phyloP scores from a whole-genome alignment of 495 filamentous ascomycete genomes.

The Recurvomyces mirabilis region DNA sequence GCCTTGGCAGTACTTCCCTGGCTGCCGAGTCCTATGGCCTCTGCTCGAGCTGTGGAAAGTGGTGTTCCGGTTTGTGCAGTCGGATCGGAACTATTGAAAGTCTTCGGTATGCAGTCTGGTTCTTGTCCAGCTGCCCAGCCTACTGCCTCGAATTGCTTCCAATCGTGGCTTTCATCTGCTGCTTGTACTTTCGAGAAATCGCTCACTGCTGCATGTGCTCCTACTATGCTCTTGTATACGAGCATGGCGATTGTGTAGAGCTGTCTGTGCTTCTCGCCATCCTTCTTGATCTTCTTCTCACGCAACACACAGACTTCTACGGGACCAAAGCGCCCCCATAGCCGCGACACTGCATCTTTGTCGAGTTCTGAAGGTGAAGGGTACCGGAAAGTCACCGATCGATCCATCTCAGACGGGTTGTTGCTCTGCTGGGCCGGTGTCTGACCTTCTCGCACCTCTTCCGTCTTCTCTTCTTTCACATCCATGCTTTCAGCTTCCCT shows the following conservation, averaged over 20 bases:
- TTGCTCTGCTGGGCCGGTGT: neutral
- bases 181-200: slow-evolving; percentile 36
- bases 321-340: slow-evolving; percentile 46
- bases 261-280: slow-evolving; percentile 35
- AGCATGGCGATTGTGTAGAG: slow-evolving; percentile 30
- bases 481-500: slow-evolving; percentile 11
- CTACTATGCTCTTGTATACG: slow-evolving; percentile 47
- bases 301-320: slow-evolving; percentile 43
- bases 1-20: slow-evolving; percentile 1
- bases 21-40: no score
- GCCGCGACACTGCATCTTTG: slow-evolving; percentile 32
- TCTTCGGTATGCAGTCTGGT: slow-evolving; percentile 26
- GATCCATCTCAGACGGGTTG: slow-evolving; percentile 36
- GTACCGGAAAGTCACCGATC: slow-evolving; percentile 49
- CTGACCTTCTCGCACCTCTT: neutral
- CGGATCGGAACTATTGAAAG: no score
- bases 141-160: slow-evolving; percentile 41
- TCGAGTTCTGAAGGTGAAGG: slow-evolving; percentile 24
- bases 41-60: neutral
- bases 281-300: slow-evolving; percentile 38
- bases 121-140: slow-evolving; percentile 45
- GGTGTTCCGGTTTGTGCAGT: neutral
- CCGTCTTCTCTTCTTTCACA: slow-evolving; percentile 1
- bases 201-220: slow-evolving; percentile 48
- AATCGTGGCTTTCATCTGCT: slow-evolving; percentile 36